A percentile compares a stretch with the other conserved stretches of the same genome.
Evolutionary conservation across 2,329 filamentous ascomycete genomes (phyloP).

Genomic region (Aspergillus pseudoglaucus): DNA sequence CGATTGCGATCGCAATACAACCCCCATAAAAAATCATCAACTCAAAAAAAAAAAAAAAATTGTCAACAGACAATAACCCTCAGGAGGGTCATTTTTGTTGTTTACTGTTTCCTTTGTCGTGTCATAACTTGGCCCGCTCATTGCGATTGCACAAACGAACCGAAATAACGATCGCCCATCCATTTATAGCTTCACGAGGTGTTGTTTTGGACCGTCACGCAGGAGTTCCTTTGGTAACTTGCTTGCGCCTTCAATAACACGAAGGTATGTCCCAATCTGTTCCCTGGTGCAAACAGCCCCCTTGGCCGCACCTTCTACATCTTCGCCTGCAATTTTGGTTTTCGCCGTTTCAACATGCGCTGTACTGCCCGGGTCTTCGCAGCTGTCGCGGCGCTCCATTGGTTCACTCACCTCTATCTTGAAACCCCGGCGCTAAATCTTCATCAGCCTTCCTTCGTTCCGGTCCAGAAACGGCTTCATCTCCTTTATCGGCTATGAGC

Average conservation of each 20-base stretch:
- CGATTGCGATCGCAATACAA: conserved; percentile 7
- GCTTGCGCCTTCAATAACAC: conserved; percentile 16
- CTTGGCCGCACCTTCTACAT: conserved; percentile 46
- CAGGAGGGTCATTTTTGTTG: conserved; percentile 10
- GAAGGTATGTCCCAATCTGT: conserved; percentile 59
- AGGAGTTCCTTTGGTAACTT: conserved; percentile 13
- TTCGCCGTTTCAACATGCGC: conserved; percentile 42
- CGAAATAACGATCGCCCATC: conserved; percentile 6
- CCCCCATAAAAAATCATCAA: conserved; percentile 2
- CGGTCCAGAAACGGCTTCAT: conserved; percentile 15
- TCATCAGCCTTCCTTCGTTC: conserved; percentile 25
- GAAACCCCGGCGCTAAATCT: conserved; percentile 17
- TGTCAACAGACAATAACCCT: conserved; percentile 10
- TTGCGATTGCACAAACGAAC: conserved; percentile 17
- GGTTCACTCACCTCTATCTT: conserved; percentile 7
- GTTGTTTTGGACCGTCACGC: conserved; percentile 19
- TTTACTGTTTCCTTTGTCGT: conserved; percentile 1
- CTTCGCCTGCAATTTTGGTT: conserved; percentile 33
- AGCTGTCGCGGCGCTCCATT: conserved; percentile 19
- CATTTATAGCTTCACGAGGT: conserved; percentile 13
- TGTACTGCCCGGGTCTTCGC: conserved; percentile 46
- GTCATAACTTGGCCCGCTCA: conserved; percentile 11
- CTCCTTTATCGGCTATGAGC: conserved; percentile 35
- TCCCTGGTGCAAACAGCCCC: conserved; percentile 50
- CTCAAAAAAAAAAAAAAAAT: background rate